Conservation (phyloP, 768 basidiomycete genomes). For the Lactarius sanguifluus region DNA sequence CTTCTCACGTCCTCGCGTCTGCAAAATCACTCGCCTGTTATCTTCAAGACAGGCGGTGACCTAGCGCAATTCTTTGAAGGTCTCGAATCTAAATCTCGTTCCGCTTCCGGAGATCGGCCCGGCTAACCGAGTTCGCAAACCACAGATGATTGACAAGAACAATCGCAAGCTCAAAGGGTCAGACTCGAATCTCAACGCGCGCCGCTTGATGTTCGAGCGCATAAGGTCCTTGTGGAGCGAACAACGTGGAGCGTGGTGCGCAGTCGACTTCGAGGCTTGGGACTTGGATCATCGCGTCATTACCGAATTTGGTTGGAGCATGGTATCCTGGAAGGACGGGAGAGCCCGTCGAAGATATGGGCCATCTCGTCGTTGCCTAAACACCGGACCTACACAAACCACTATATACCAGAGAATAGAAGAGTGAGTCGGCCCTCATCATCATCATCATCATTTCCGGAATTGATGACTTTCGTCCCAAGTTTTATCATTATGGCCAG, state of each 20-base stretch:
- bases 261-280: conserved; percentile 84
- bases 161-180: conserved; percentile 75
- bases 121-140: conserved; percentile 15
- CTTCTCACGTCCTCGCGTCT: conserved; percentile 62
- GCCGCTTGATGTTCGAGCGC: conserved; percentile 67
- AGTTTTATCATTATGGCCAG: conserved; percentile 69
- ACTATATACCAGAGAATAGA: conserved; percentile 62
- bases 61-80: conserved; percentile 64
- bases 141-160: conserved; percentile 71
- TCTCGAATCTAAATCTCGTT: conserved; percentile 30
- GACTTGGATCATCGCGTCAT: conserved; percentile 69
- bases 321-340: conserved; percentile 55
- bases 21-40: conserved; percentile 55
- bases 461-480: neutral
- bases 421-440: conserved; percentile 44
- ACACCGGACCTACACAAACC: conserved; percentile 55
- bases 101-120: conserved; percentile 10
- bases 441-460: neutral
- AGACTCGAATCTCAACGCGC: conserved; percentile 51
- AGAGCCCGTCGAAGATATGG: conserved; percentile 47
- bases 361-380: conserved; percentile 69
- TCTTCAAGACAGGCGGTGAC: conserved; percentile 53
- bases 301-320: conserved; percentile 83
- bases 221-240: conserved; percentile 62
- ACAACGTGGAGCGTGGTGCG: conserved; percentile 69